A percentile compares a stretch with the other conserved stretches of the same genome.
These are phyloP conservation scores for Kokia cookei DNA, from an alignment of 441 rosid species.

Conservation along the genomic window DNA sequence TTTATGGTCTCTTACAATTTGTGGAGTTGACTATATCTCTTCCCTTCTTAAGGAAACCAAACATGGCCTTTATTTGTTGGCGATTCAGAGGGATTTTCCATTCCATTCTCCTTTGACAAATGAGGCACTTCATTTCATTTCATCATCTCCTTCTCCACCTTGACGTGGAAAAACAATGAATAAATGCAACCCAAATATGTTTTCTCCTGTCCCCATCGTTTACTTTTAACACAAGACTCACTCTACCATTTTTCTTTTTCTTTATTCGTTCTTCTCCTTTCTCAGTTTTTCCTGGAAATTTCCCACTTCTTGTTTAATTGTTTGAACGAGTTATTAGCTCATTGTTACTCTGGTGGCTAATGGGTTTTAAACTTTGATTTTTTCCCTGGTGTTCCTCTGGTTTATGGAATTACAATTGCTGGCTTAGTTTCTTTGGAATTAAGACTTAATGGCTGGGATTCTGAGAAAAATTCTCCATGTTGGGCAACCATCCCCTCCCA, in stretches of 20 bases:
- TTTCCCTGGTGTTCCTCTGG: not conserved
- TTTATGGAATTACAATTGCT: not conserved
- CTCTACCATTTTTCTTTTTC: not conserved
- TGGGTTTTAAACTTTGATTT: slow-evolving; percentile 8
- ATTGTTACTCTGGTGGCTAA: slow-evolving; percentile 5
- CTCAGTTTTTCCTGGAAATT: slow-evolving; percentile 11
- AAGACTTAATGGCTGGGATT: slow-evolving; percentile 35
- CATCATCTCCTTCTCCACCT: slow-evolving; percentile 7
- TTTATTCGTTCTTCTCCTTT: not conserved
- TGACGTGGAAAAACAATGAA: slow-evolving; percentile 21
- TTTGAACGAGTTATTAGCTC: not conserved
- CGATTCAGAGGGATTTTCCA: no score
- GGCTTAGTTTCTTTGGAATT: slow-evolving; percentile 4
- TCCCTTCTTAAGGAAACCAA: no score
- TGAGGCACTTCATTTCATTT: not conserved
- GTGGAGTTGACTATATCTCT: no score
- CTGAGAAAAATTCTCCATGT: slow-evolving; percentile 45
- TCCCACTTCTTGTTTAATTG: not conserved
- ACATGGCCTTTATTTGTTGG: no score
- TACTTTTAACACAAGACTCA: slow-evolving; percentile 5
- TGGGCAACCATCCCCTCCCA: slow-evolving; percentile 24
- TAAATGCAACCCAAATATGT: not conserved
- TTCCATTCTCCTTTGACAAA: not conserved
- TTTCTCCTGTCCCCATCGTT: slow-evolving; percentile 9
- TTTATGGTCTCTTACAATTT: no score